Percentiles rank a stretch among this genome's conserved stretches.
phyloP scores from a whole-genome alignment of 148 eudicot genomes.

The Arctostaphylos glauca region DNA sequence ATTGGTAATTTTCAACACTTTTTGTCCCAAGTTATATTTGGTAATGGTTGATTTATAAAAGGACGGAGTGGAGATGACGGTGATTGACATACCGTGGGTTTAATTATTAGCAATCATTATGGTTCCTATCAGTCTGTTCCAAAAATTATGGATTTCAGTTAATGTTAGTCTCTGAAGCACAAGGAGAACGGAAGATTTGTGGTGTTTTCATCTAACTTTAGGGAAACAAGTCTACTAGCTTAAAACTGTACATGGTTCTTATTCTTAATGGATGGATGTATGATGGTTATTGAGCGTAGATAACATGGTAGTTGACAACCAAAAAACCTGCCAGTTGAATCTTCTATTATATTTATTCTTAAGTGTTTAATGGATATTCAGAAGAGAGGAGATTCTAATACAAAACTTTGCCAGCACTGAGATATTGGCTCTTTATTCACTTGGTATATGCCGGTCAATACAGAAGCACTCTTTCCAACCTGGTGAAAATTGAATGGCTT shows the following conservation, averaged over 20 bases:
- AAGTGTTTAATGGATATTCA: neutral
- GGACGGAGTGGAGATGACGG: constrained; percentile 7
- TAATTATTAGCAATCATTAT: neutral
- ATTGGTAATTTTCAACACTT: neutral
- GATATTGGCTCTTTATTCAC: neutral
- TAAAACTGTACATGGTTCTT: neutral
- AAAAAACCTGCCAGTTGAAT: neutral
- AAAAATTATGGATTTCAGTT: neutral
- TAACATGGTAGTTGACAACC: neutral
- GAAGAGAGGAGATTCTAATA: neutral
- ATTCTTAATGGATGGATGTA: neutral
- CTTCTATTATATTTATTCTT: neutral
- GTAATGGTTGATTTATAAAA: neutral
- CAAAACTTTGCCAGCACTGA: neutral
- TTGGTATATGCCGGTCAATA: neutral
- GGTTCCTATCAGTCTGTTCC: constrained; percentile 6
- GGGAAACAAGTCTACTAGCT: neutral
- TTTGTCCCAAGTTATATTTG: neutral
- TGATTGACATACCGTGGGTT: neutral
- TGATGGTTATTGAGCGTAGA: neutral
- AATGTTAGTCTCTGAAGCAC: neutral
- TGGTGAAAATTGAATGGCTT: neutral
- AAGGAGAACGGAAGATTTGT: neutral
- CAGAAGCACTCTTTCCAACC: neutral
- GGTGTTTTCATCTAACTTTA: neutral